Conservation (phyloP, 768 basidiomycete genomes). For the Dentipellis sp. region DNA sequence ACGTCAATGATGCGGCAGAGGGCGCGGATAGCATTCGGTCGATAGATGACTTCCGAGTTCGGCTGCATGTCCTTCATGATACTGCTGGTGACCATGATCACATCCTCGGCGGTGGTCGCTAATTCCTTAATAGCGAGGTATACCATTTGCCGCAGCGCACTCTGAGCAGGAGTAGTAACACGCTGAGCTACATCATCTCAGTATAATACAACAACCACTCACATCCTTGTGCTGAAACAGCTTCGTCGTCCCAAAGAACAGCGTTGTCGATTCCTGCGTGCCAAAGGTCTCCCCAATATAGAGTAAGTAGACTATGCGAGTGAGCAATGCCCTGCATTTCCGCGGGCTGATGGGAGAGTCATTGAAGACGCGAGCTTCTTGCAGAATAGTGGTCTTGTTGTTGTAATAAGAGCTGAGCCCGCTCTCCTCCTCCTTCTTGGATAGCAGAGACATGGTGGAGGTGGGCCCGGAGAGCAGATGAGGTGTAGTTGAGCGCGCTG, state of each 20-base stretch:
- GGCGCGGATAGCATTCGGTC: conserved; percentile 95
- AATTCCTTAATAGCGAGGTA: conserved; percentile 99
- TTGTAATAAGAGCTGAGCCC: conserved; percentile 88
- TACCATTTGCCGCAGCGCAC: conserved; percentile 93
- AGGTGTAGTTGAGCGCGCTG: neutral
- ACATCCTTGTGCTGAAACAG: conserved; percentile 99
- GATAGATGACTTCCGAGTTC: conserved; percentile 96
- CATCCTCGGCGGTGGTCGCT: conserved; percentile 91
- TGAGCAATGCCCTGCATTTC: conserved; percentile 93
- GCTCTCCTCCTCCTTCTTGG: conserved; percentile 96
- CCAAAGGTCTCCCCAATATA: conserved; percentile 94
- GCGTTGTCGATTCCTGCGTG: conserved; percentile 91
- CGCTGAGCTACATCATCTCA: neutral
- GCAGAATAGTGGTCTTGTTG: conserved; percentile 97
- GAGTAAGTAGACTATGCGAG: conserved; percentile 91
- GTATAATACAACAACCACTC: conserved; percentile 25
- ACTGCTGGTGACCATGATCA: conserved; percentile 98
- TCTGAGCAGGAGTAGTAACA: conserved; percentile 34
- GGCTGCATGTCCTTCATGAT: conserved; percentile 99
- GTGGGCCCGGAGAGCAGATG: neutral
- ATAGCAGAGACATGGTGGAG: conserved; percentile 60
- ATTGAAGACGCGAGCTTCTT: conserved; percentile 98
- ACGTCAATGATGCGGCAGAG: conserved; percentile 97
- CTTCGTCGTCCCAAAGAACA: conserved; percentile 99
- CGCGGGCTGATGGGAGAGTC: conserved; percentile 97